These are phyloP conservation scores for Paecilomyces niveus DNA, from an alignment of 2,329 filamentous ascomycete genomes.

Conservation along the genomic window DNA sequence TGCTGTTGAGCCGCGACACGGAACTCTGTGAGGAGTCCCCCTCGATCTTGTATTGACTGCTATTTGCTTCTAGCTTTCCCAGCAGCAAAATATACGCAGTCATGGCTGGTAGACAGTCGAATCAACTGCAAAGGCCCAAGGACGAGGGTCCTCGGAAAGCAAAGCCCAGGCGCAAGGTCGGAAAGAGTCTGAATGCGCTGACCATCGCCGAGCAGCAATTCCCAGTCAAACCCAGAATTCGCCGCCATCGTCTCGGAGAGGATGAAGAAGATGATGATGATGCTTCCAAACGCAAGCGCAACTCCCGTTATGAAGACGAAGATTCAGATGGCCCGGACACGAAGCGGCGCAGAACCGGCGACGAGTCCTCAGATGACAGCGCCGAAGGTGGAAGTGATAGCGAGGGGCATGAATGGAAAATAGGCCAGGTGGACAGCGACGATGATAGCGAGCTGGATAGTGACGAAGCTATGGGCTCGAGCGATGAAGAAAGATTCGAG, in stretches of 20 bases:
- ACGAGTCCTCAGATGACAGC: conserved; percentile 42
- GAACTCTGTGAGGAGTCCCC: conserved; percentile 5
- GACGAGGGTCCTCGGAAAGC: conserved; percentile 31
- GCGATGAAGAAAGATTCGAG: conserved; percentile 78
- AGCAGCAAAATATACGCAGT: conserved; percentile 5
- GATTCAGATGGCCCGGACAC: conserved; percentile 29
- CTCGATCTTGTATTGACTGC: conserved; percentile 3
- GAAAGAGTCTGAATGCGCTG: conserved; percentile 54
- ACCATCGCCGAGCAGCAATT: conserved; percentile 55
- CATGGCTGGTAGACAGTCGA: conserved; percentile 37
- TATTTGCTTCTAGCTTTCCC: conserved; percentile 1
- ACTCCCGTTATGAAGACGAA: conserved; percentile 33
- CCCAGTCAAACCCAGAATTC: conserved; percentile 47
- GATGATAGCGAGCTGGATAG: conserved; percentile 64
- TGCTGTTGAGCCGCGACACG: conserved; percentile 9
- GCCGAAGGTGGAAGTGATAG: conserved; percentile 74
- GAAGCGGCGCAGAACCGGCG: conserved; percentile 40
- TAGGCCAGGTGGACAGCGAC: conserved; percentile 62
- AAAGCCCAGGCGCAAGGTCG: conserved; percentile 41
- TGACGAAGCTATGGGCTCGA: conserved; percentile 80
- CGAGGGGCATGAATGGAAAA: conserved; percentile 76
- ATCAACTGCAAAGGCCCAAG: conserved; percentile 29
- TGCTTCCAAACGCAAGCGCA: conserved; percentile 32
- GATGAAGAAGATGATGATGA: conserved; percentile 34
- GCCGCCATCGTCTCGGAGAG: conserved; percentile 53